Conservation (phyloP, 2,329 filamentous ascomycete genomes). For the Pyricularia grisea region DNA sequence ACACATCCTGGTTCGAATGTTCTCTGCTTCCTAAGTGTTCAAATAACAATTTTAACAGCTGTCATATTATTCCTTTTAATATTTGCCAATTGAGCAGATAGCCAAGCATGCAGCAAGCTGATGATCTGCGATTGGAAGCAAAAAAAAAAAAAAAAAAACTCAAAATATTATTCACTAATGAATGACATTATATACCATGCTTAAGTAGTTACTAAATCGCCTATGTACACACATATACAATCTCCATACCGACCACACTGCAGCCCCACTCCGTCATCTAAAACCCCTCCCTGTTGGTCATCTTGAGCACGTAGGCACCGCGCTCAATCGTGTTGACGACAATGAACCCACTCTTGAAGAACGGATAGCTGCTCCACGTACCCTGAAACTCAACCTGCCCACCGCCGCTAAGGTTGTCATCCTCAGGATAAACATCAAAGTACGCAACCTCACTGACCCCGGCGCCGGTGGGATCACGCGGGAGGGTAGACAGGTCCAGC, state of each 20-base stretch:
- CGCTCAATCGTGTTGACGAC: constrained; percentile 40
- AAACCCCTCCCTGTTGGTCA: constrained; percentile 2
- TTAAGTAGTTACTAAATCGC: neutral
- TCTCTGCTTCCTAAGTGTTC: too few species aligned
- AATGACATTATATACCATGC: neutral
- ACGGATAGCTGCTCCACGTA: constrained; percentile 34
- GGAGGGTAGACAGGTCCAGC: constrained; percentile 21
- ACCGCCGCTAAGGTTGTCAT: constrained; percentile 27
- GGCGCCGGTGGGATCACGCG: constrained; percentile 24
- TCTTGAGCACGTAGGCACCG: constrained; percentile 26
- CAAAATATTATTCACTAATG: too few species aligned
- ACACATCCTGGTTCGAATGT: too few species aligned
- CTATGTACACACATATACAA: neutral
- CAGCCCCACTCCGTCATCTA: neutral
- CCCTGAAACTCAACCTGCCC: constrained; percentile 26
- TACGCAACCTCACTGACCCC: constrained; percentile 31
- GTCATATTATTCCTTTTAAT: too few species aligned
- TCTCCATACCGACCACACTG: neutral
- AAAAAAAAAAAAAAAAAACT: too few species aligned
- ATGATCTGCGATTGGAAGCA: too few species aligned
- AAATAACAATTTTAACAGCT: too few species aligned
- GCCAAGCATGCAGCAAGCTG: too few species aligned
- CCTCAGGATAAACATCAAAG: constrained; percentile 38
- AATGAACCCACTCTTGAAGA: constrained; percentile 26
- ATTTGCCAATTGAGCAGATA: too few species aligned